Base-by-base conservation (phyloP, 2,329 filamentous ascomycete genomes). In the Dactylonectria estremocensis region DNA sequence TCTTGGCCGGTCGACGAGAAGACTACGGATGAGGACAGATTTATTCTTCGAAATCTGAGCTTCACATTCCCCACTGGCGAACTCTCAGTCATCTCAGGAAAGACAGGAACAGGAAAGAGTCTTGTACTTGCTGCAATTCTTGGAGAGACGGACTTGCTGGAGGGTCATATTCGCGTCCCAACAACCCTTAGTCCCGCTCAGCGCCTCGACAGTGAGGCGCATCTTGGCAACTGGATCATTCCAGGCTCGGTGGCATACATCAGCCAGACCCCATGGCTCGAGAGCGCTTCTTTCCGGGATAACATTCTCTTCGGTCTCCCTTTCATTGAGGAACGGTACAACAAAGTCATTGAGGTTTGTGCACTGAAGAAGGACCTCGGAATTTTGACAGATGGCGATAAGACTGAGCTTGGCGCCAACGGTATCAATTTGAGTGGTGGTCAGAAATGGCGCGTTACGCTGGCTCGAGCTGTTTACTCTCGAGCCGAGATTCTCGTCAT, bases 391-490 rank as follows among this genome's bases (percentile, higher is more conserved):
- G 92, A 95, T 75, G 93, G 93, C 4, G 93, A 96, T 73, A 81
- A 88, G 53, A 97, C 94, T 0, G 92, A 95, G 75, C 93, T 97
- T 59, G 94, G 94, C 11, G 92, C 93, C 3, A 95, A 95, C 69
- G 94, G 94, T 7, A 93, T 96, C 73, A 95, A 95, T 72, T 83
- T 97, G 7, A 94, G 91, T 68, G 94, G 94, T 69, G 94, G 94
- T 0, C 94, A 97, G 79, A 90, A 93, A 75, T 95, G 93, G 92
- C 88, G 94, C 59, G 87, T 96, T 35, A 93, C 92, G 0, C 90
- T 97, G 72, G 94, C 93, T 2, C 86, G 94, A 53, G 93, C 93
- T 1, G 84, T 96, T 18, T 96, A 96, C 79, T 95, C 93, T 2
- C 86, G 93, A 14, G 93, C 92, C 1, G 91, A 92, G 0, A 91